phyloP scores from a whole-genome alignment of 768 basidiomycete species.

The Rhodosporidiobolus sp. region DNA sequence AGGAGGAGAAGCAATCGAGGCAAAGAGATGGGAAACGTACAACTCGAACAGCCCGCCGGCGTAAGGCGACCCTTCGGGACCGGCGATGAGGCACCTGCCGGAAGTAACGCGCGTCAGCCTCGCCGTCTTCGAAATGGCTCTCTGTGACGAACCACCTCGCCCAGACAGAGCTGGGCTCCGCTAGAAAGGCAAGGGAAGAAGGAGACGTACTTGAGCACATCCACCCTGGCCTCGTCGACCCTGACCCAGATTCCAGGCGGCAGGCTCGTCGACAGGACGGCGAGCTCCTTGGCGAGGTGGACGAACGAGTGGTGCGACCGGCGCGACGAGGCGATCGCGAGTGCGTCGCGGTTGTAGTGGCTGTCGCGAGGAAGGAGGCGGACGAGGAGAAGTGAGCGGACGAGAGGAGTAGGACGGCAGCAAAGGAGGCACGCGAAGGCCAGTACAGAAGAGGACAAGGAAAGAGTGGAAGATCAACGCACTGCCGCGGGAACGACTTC shows the following conservation, averaged over 20 bases:
- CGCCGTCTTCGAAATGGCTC: too few relatives aligned
- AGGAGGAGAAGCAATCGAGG: too few relatives aligned
- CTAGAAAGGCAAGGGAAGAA: not conserved
- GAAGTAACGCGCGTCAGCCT: conserved; percentile 50
- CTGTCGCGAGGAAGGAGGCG: not conserved
- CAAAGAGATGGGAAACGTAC: not conserved
- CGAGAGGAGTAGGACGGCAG: not conserved
- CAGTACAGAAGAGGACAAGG: too few relatives aligned
- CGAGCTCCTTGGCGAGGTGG: conserved; percentile 60
- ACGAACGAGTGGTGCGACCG: conserved; percentile 53
- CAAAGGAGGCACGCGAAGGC: too few relatives aligned
- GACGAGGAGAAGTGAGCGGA: too few relatives aligned
- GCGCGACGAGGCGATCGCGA: conserved; percentile 50
- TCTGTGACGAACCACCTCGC: too few relatives aligned
- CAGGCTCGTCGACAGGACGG: conserved; percentile 59
- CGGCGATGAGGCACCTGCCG: conserved; percentile 54
- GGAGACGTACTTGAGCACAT: conserved; percentile 54
- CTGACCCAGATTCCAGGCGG: conserved; percentile 57
- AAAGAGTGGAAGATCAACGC: too few relatives aligned
- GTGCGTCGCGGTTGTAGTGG: conserved; percentile 50
- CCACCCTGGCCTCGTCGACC: conserved; percentile 60
- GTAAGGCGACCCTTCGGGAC: conserved; percentile 67
- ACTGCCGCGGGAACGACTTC: conserved; percentile 5
- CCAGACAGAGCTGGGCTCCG: not conserved
- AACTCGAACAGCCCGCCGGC: conserved; percentile 57